phyloP scores from a whole-genome alignment of 345 rosid species.

The Aquilaria malaccensis region DNA sequence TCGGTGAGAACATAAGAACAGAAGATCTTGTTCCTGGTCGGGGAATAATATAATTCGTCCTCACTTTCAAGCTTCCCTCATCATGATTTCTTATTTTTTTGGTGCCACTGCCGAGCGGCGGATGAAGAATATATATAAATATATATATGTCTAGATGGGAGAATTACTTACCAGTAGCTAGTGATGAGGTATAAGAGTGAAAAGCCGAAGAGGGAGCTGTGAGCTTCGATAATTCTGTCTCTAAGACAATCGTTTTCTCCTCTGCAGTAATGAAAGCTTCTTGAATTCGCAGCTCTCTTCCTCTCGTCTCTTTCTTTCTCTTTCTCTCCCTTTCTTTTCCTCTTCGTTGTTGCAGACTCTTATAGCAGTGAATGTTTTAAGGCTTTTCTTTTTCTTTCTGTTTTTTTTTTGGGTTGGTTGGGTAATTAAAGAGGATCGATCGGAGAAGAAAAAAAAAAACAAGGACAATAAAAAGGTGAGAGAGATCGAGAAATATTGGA shows the following conservation, averaged over 20 bases:
- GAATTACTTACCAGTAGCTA: no score
- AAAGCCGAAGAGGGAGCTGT: conserved; percentile 24
- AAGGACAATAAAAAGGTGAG: background rate
- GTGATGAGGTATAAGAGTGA: conserved; percentile 17
- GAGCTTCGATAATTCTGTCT: background rate
- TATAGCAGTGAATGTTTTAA: conserved; percentile 10
- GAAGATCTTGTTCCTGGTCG: no score
- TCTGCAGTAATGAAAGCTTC: conserved; percentile 37
- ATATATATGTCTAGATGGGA: conserved; percentile 12
- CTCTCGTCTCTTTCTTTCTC: conserved; percentile 34
- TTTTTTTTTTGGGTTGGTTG: conserved; percentile 18
- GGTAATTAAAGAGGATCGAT: conserved; percentile 10
- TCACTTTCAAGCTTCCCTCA: conserved; percentile 21
- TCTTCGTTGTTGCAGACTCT: conserved; percentile 25
- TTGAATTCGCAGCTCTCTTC: conserved; percentile 23
- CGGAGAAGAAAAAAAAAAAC: conserved; percentile 5
- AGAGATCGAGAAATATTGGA: conserved; percentile 10
- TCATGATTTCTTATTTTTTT: background rate
- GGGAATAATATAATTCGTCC: background rate
- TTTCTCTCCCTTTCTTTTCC: conserved; percentile 31
- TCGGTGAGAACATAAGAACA: conserved; percentile 7
- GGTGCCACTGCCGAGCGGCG: no score
- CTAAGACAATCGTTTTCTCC: conserved; percentile 57
- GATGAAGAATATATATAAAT: background rate
- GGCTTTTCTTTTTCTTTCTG: conserved; percentile 29